phyloP scores from a whole-genome alignment of 495 filamentous ascomycete species.

The Trichoderma reesei region DNA sequence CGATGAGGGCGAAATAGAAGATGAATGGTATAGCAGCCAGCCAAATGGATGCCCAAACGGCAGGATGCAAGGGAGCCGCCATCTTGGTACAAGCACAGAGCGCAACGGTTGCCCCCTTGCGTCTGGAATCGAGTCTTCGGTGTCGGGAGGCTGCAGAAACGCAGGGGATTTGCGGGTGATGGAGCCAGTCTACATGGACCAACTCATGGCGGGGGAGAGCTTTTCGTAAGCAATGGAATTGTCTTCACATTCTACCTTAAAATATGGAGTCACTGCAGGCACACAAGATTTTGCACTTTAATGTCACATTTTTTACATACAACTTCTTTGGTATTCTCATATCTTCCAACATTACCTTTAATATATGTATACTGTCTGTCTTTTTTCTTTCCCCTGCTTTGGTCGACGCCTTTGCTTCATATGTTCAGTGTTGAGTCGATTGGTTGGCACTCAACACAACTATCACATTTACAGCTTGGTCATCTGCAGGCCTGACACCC shows the following conservation, averaged over 20 bases:
- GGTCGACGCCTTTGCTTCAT: not conserved
- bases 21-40: conserved; percentile 31
- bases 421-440: not conserved
- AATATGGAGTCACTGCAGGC: no score
- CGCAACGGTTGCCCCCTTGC: not conserved
- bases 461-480: not conserved
- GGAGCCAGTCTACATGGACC: not conserved
- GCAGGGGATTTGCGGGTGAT: not conserved
- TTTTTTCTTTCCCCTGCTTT: no score
- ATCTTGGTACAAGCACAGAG: not conserved
- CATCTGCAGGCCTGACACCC: not conserved
- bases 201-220: not conserved
- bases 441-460: not conserved
- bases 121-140: not conserved
- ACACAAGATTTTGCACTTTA: no score
- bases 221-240: not conserved
- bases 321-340: no score
- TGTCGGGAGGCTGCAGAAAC: not conserved
- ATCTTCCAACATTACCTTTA: no score
- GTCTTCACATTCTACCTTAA: no score
- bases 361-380: no score
- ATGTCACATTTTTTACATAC: no score
- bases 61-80: conserved; percentile 5
- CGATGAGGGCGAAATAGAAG: conserved; percentile 35
- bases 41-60: conserved; percentile 16